Conservation (phyloP, 371 early-diverging fungal genomes). For the Mortierella sp. region DNA sequence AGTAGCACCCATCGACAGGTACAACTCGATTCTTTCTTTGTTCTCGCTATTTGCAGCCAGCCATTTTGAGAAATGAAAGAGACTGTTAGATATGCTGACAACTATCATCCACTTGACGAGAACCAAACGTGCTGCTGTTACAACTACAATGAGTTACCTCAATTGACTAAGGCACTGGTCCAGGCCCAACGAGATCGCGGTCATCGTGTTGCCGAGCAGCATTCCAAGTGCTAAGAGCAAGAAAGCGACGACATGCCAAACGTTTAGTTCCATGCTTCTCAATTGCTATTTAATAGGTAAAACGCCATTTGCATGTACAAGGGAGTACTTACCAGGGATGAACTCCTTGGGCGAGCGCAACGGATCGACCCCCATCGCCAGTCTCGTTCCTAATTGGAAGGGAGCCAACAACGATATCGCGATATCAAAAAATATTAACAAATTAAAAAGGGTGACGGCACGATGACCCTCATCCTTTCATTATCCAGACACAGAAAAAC, state of each 20-base stretch:
- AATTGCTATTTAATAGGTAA: no score
- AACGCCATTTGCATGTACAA: neutral
- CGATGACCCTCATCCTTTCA: neutral
- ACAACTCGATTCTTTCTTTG: conserved; percentile 81
- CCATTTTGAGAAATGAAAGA: neutral
- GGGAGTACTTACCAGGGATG: conserved; percentile 74
- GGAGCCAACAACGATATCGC: neutral
- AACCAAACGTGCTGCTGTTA: neutral
- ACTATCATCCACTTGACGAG: neutral
- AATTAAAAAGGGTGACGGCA: neutral
- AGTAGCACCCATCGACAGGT: conserved; percentile 85
- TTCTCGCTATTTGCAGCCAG: conserved; percentile 58
- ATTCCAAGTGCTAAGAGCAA: conserved; percentile 73
- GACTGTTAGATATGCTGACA: neutral
- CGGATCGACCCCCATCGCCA: conserved; percentile 82
- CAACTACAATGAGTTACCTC: conserved; percentile 22
- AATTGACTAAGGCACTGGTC: conserved; percentile 65
- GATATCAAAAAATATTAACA: neutral
- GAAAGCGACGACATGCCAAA: no score
- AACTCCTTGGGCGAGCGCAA: conserved; percentile 85
- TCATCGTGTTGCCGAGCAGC: conserved; percentile 88
- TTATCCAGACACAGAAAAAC: no score
- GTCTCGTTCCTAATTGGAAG: conserved; percentile 63
- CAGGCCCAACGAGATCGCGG: conserved; percentile 86
- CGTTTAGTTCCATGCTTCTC: no score